Base-by-base conservation (phyloP, 257 asterid genomes). In the Solanum clarkiae region DNA sequence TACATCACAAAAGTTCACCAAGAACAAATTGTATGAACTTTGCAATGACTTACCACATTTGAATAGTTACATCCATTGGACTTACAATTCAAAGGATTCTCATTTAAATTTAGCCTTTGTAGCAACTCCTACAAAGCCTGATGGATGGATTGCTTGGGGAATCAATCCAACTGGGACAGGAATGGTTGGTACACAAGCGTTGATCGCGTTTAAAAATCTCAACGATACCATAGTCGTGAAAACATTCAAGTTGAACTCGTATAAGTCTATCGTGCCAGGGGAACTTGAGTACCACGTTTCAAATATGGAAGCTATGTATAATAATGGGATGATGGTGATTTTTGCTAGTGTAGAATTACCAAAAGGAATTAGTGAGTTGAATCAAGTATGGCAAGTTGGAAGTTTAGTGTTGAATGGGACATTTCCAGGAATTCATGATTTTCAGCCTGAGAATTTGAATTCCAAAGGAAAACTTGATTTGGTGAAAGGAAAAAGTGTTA, bases 341-440 rank as follows among this genome's bases (percentile, higher is more conserved):
- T 93, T 89, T 89, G 97, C 98, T 71, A 82, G 90, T 66, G 55
- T 95, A 66, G 90, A 80, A 24, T n/a, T 95, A 84, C 97, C 97
- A 79, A 90, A 83, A 84, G 91, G 84, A 53, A 80, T 8, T 57
- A 84, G 70, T 79, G 87, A 75, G 79, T 44, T 92, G 87, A 93
- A 93, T 84, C 97, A 93, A 74, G 93, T 93, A 16, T 94, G 97
- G 98, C 98, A 94, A 88, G 95, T 92, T 74, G 97, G 97, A 2
- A 7, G 88, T 6, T 45, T 87, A 36, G 91, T 90, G 24, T 69
- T 36, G 15, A 62, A 85, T 7, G 97, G 93, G 4, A 10, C 26
- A 79, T 89, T 91, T 24, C 97, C 96, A 83, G 85, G 70, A 77
- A 88, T 47, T 86, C 97, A 93, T 26, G 95, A 53, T 0, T 88